Percentiles rank a stretch among this genome's conserved stretches.
Conservation (phyloP, 805 yeast genomes). For the Ogataea pignaliae region DNA sequence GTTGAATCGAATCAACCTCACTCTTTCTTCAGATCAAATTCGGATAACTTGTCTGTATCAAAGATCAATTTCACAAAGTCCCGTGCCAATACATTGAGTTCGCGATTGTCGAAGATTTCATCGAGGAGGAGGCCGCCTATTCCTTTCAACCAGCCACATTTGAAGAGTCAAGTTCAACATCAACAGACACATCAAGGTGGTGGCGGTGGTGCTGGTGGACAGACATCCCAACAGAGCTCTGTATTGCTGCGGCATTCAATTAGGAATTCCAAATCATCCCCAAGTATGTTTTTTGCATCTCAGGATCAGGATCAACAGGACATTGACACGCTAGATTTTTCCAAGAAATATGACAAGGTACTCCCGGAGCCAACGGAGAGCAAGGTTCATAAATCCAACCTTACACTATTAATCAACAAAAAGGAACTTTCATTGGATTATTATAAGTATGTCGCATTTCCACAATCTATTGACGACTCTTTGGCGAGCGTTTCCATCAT, state of each 20-base stretch:
- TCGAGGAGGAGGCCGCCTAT: slow-evolving; percentile 1
- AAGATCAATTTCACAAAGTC: slow-evolving; percentile 18
- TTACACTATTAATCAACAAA: slow-evolving; percentile 42
- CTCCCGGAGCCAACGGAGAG: not conserved
- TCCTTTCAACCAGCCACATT: not conserved
- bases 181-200: too few relatives aligned
- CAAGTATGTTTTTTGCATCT: slow-evolving; percentile 3
- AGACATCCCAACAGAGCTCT: slow-evolving; percentile 1
- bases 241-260: slow-evolving; percentile 12
- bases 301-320: not conserved
- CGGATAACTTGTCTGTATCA: slow-evolving; percentile 11
- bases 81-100: slow-evolving; percentile 5
- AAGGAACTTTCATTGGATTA: slow-evolving; percentile 41
- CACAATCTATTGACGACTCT: slow-evolving; percentile 8
- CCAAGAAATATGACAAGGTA: not conserved
- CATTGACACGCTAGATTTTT: not conserved
- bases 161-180: not conserved
- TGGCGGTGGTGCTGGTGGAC: too few relatives aligned
- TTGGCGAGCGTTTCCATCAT: slow-evolving; percentile 12
- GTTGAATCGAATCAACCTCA: not conserved
- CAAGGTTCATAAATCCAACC: slow-evolving; percentile 25
- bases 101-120: slow-evolving; percentile 1
- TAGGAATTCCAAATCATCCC: slow-evolving; percentile 6
- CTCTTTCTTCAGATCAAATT: slow-evolving; percentile 2
- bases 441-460: slow-evolving; percentile 23